These are phyloP conservation scores for Casuarina cunninghamiana DNA, from an alignment of 306 rosid species.

Conservation along the genomic window DNA sequence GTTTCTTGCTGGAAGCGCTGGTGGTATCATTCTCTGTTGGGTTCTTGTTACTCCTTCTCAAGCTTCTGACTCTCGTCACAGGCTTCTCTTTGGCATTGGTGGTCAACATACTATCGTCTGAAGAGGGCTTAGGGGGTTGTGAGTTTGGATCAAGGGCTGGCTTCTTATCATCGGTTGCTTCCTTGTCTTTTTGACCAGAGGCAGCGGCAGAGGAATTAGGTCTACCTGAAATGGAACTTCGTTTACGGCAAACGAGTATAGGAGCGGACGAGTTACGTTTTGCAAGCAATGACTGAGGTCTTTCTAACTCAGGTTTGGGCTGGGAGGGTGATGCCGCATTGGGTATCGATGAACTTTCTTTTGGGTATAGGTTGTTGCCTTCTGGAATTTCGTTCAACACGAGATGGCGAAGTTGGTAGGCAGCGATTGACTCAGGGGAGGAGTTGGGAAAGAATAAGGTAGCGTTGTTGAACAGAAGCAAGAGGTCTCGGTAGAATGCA, in stretches of 20 bases:
- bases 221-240: slow-evolving; percentile 49
- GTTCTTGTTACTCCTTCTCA: slow-evolving; percentile 58
- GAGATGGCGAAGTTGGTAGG: slow-evolving; percentile 43
- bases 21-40: slow-evolving; percentile 15
- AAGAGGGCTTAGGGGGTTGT: slow-evolving; percentile 31
- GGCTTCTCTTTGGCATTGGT: slow-evolving; percentile 58
- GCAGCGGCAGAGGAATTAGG: slow-evolving; percentile 37
- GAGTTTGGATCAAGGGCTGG: slow-evolving; percentile 45
- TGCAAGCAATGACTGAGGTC: slow-evolving; percentile 50
- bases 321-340: slow-evolving; percentile 2
- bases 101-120: slow-evolving; percentile 23
- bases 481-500: slow-evolving; percentile 62
- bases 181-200: slow-evolving; percentile 46
- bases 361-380: slow-evolving; percentile 30
- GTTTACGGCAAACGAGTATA: slow-evolving; percentile 78
- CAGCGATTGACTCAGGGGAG: slow-evolving; percentile 47
- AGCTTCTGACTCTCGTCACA: slow-evolving; percentile 68
- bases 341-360: slow-evolving; percentile 37
- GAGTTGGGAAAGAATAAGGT: slow-evolving; percentile 53
- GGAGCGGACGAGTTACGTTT: slow-evolving; percentile 61
- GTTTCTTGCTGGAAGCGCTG: slow-evolving; percentile 44
- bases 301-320: slow-evolving; percentile 39
- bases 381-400: slow-evolving; percentile 33
- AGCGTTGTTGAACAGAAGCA: slow-evolving; percentile 63
- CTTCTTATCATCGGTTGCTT: slow-evolving; percentile 40